Percentiles rank a stretch among this genome's conserved stretches.
Evolutionary conservation across 2,329 filamentous ascomycete species (phyloP).

Genomic region (Lecanicillium sp.): DNA sequence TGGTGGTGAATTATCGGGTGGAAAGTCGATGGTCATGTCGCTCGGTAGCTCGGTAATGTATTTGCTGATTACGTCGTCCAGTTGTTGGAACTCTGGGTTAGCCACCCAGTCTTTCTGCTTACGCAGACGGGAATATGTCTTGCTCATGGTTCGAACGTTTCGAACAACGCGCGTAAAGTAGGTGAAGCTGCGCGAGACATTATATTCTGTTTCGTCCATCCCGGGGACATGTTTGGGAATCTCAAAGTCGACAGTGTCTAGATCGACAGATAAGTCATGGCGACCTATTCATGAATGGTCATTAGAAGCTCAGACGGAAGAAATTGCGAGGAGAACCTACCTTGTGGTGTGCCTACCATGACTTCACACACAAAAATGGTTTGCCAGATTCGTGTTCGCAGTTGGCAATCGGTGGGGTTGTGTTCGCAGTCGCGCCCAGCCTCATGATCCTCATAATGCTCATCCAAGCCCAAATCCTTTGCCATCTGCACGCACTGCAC

Average conservation of each 20-base stretch:
- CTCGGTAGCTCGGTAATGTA: slow-evolving; percentile 72
- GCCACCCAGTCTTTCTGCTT: slow-evolving; percentile 79
- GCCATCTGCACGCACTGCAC: slow-evolving; percentile 90
- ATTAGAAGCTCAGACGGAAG: slow-evolving; percentile 1
- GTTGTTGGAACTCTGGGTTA: slow-evolving; percentile 72
- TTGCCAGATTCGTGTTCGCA: slow-evolving; percentile 86
- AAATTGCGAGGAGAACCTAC: slow-evolving; percentile 30
- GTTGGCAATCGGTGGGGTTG: slow-evolving; percentile 64
- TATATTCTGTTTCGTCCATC: slow-evolving; percentile 65
- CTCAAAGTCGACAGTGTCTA: slow-evolving; percentile 68
- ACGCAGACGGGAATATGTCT: slow-evolving; percentile 64
- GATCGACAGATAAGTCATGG: slow-evolving; percentile 66
- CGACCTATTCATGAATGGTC: slow-evolving; percentile 48
- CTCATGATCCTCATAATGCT: slow-evolving; percentile 74
- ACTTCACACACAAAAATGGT: slow-evolving; percentile 76
- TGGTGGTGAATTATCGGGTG: slow-evolving; percentile 68
- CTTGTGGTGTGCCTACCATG: slow-evolving; percentile 91
- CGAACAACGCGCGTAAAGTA: slow-evolving; percentile 72
- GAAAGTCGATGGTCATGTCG: slow-evolving; percentile 71
- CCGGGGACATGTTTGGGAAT: slow-evolving; percentile 55
- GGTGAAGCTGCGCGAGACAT: slow-evolving; percentile 74
- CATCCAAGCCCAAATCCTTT: slow-evolving; percentile 81
- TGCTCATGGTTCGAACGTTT: slow-evolving; percentile 70
- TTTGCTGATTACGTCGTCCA: slow-evolving; percentile 66
- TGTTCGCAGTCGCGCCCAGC: slow-evolving; percentile 63